phyloP scores from a whole-genome alignment of 306 rosid species.

The Cotoneaster glaucophyllus region DNA sequence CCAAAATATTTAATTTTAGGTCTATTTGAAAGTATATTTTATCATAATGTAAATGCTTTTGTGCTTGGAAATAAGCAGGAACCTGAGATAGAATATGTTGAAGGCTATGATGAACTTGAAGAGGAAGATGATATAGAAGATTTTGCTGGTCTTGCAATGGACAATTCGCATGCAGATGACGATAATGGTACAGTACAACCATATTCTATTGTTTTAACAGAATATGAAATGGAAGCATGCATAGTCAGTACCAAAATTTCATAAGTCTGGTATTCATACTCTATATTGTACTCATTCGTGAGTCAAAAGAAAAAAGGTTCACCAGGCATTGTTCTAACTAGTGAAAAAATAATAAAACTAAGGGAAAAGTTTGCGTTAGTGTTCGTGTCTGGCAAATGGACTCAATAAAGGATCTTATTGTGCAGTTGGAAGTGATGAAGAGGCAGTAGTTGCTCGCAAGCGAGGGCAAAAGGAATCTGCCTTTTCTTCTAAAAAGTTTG shows the following conservation, averaged over 20 bases:
- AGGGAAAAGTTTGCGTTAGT: no score
- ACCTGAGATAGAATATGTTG: conserved; percentile 61
- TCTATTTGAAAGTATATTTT: not conserved
- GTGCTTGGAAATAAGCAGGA: conserved; percentile 48
- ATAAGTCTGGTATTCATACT: not conserved
- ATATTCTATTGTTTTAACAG: not conserved
- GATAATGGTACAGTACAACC: conserved; percentile 41
- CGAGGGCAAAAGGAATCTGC: conserved; percentile 33
- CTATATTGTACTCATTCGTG: not conserved
- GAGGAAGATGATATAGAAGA: conserved; percentile 88
- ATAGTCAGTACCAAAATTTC: not conserved
- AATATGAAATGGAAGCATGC: not conserved
- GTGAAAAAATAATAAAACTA: not conserved
- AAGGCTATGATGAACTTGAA: conserved; percentile 67
- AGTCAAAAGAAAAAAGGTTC: not conserved
- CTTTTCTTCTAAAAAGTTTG: conserved; percentile 36
- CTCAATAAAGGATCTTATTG: conserved; percentile 15
- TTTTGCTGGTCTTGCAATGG: conserved; percentile 43
- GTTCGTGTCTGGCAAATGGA: not conserved
- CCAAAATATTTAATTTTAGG: not conserved
- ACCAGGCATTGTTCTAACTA: not conserved
- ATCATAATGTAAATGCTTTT: not conserved
- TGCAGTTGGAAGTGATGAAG: conserved; percentile 54
- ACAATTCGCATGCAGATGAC: conserved; percentile 26
- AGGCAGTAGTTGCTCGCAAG: conserved; percentile 24